A percentile compares a stretch with the other conserved stretches of the same genome.
Evolutionary conservation across 108 stramenopile genomes (phyloP).

Genomic region (Stephanodiscus minutulus): DNA sequence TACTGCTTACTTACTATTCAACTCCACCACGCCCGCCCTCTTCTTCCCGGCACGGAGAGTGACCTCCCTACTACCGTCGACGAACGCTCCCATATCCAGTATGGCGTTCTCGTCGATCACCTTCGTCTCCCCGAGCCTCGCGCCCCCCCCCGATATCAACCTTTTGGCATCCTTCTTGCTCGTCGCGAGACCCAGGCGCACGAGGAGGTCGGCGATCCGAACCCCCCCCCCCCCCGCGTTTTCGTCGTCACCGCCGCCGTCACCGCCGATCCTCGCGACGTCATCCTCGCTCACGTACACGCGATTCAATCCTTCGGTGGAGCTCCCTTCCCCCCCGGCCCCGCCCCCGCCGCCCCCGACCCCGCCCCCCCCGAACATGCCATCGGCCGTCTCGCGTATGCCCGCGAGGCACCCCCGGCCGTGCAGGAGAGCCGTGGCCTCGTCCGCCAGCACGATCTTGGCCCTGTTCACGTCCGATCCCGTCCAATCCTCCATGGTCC

Average conservation of each 20-base stretch:
- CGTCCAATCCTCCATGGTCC: constrained; percentile 57
- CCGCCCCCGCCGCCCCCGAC: too few relatives aligned
- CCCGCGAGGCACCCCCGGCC: constrained; percentile 78
- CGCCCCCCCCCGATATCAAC: constrained; percentile 92
- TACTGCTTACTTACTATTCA: constrained; percentile 37
- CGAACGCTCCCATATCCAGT: constrained; percentile 64
- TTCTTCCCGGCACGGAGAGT: constrained; percentile 87
- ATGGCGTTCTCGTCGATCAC: constrained; percentile 55
- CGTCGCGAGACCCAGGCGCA: constrained; percentile 73
- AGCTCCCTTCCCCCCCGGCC: constrained; percentile 43
- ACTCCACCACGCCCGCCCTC: constrained; percentile 86
- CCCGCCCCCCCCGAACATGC: constrained; percentile 68
- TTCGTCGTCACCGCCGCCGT: too few relatives aligned
- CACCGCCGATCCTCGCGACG: too few relatives aligned
- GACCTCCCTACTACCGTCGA: constrained; percentile 60
- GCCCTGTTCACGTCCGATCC: constrained; percentile 92
- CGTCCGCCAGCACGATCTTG: constrained; percentile 95
- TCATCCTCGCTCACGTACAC: constrained; percentile 56
- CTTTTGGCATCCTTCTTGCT: constrained; percentile 95
- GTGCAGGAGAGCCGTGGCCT: constrained; percentile 92
- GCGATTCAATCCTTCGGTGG: constrained; percentile 68
- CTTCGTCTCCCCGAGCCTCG: constrained; percentile 49
- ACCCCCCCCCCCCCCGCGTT: constrained; percentile 53
- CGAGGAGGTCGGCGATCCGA: constrained; percentile 82
- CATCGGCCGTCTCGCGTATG: constrained; percentile 88